These are phyloP conservation scores for Dothistroma pini DNA, from an alignment of 2,329 filamentous ascomycete species.

Conservation along the genomic window DNA sequence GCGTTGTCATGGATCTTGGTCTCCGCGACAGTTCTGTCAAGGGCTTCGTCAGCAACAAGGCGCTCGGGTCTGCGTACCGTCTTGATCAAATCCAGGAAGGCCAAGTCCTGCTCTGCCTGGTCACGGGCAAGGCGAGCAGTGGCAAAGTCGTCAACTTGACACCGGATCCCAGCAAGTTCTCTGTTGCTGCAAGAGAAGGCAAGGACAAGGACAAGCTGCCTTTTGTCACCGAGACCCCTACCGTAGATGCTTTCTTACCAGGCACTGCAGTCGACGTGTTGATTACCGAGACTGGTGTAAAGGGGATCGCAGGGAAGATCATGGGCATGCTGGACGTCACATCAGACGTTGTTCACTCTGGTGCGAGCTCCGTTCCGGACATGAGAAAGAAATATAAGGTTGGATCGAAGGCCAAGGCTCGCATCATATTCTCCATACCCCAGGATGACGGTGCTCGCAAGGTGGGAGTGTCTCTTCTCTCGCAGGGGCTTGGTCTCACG, in stretches of 20 bases:
- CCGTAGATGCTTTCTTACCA: constrained; percentile 84
- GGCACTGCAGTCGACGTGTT: constrained; percentile 87
- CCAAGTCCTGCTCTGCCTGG: constrained; percentile 76
- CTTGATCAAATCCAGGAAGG: constrained; percentile 73
- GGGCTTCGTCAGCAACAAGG: constrained; percentile 82
- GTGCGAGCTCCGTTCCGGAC: constrained; percentile 63
- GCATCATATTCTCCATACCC: constrained; percentile 85
- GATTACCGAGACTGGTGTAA: constrained; percentile 67
- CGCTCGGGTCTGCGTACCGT: constrained; percentile 64
- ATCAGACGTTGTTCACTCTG: constrained; percentile 86
- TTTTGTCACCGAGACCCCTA: constrained; percentile 68
- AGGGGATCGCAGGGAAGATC: constrained; percentile 82
- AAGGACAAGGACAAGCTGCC: constrained; percentile 23
- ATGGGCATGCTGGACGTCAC: constrained; percentile 90
- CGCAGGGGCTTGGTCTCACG: constrained; percentile 72
- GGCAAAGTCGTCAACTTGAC: constrained; percentile 86
- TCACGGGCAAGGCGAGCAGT: constrained; percentile 69
- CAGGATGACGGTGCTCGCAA: constrained; percentile 69
- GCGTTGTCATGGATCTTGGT: constrained; percentile 87
- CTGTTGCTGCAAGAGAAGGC: constrained; percentile 17
- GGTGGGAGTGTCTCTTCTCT: constrained; percentile 80
- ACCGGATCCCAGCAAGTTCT: constrained; percentile 55
- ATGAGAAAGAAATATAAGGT: constrained; percentile 75
- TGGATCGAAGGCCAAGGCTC: constrained; percentile 77
- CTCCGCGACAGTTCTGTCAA: constrained; percentile 64